Base-by-base conservation (phyloP, 2,329 filamentous ascomycete species). In the Ascochyta pisi region DNA sequence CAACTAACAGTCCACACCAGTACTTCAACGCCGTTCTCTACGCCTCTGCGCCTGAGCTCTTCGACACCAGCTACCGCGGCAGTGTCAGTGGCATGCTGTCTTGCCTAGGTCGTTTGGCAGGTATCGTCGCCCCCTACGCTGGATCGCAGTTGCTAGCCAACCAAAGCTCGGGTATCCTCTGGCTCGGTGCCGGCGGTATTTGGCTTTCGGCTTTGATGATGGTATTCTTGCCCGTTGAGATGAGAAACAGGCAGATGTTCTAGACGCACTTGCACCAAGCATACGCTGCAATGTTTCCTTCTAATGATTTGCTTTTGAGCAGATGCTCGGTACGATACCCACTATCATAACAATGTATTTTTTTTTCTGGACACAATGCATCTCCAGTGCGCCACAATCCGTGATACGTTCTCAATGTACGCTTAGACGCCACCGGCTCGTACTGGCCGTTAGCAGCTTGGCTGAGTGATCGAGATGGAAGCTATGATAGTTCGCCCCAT, bases 11-110 rank as follows among this genome's bases (percentile, higher is more conserved):
- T 6, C 0, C 6, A 12, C 16, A 16, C 1, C 15, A 70, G 65
- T 71, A 68, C 26, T 71, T 71, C 53, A 71, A 71, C 22, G 68
- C 68, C 3, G 67, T 71, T 3, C 52, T 71, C 2, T 71, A 71
- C 31, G 68, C 68, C 1, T 71, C 68, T 22, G 68, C 67, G 1
- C 68, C 68, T 1, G 68, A 71, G 26, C 54, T 71, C 0, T 71
- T 71, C 35, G 68, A 71, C 31, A 71, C 68, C 0, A 61, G 59
- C 13, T 71, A 68, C 35, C 65, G 68, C n/a, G 68, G 68, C 13
- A 68, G 65, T 39, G 68, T 71, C 5, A 69, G 67, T 33, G 68
- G 68, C 9, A 71, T 71, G 65, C 53, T 71, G 2, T 68, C 65
- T 1, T 71, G 68, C 39, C 37, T 67, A n/a, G 68, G 68, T 26